Conservation (phyloP, 1,284 basidiomycete species). For the Fomitopsis schrenkii region DNA sequence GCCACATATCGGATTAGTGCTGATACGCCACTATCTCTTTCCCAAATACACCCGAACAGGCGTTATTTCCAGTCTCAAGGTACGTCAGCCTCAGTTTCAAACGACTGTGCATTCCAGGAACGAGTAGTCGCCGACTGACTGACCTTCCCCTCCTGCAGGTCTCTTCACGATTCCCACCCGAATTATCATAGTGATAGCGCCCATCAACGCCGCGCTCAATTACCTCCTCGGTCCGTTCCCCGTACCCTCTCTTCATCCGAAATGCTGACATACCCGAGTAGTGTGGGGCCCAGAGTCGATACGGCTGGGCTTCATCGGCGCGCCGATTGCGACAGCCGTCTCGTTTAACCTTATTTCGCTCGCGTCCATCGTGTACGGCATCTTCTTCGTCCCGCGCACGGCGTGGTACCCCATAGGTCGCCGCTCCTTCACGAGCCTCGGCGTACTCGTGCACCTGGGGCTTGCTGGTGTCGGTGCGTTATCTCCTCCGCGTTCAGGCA, state of each 20-base stretch:
- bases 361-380: constrained; percentile 67
- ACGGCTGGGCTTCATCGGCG: constrained; percentile 89
- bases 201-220: constrained; percentile 82
- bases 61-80: constrained; percentile 91
- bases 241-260: not conserved
- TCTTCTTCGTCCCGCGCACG: constrained; percentile 70
- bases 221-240: constrained; percentile 67
- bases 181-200: constrained; percentile 82
- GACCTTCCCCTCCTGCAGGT: constrained; percentile 34
- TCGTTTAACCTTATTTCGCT: constrained; percentile 84
- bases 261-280: constrained; percentile 19
- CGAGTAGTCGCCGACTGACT: not conserved
- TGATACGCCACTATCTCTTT: constrained; percentile 26
- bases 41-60: constrained; percentile 28
- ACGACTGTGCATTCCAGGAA: not conserved
- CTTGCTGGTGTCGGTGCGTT: constrained; percentile 67
- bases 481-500: not conserved
- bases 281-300: constrained; percentile 82
- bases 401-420: constrained; percentile 83
- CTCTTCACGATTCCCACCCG: constrained; percentile 86
- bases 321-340: constrained; percentile 86
- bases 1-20: constrained; percentile 1
- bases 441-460: constrained; percentile 71
- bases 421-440: constrained; percentile 66
- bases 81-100: constrained; percentile 16